Conservation (phyloP, 1,139 yeast species). For the Pneumocystis jirovecii region DNA sequence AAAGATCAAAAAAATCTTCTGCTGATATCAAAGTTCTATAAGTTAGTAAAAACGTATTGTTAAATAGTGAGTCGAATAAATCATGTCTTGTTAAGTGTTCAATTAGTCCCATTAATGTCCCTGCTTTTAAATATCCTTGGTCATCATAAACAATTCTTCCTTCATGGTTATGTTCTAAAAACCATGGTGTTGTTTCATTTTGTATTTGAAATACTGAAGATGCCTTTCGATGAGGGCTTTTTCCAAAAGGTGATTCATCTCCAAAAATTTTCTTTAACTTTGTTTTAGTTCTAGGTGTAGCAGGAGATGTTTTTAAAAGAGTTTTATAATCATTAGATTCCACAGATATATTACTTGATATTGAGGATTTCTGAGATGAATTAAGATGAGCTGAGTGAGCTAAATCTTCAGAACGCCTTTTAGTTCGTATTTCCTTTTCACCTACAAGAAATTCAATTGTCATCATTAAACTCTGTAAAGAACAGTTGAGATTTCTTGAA, state of each 20-base stretch:
- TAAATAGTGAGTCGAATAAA: constrained; percentile 50
- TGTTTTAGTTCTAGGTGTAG: constrained; percentile 3
- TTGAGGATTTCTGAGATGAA: background rate
- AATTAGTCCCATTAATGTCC: constrained; percentile 64
- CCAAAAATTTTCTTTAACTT: constrained; percentile 13
- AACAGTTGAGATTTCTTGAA: constrained; percentile 2
- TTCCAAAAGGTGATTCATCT: constrained; percentile 7
- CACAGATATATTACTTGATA: background rate
- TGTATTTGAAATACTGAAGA: constrained; percentile 22
- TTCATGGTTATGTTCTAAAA: constrained; percentile 62
- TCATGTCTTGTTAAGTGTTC: constrained; percentile 76
- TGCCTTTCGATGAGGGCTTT: constrained; percentile 19
- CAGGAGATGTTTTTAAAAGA: constrained; percentile 7
- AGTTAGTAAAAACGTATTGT: constrained; percentile 55
- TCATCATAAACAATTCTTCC: constrained; percentile 56
- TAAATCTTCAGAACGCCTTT: background rate
- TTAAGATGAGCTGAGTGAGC: background rate
- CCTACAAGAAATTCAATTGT: constrained; percentile 12
- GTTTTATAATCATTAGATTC: constrained; percentile 1
- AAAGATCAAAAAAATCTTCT: constrained; percentile 43
- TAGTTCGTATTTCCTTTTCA: constrained; percentile 7
- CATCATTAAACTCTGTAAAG: constrained; percentile 8
- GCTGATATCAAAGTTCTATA: constrained; percentile 67
- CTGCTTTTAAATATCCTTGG: constrained; percentile 69
- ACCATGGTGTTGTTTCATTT: constrained; percentile 46